Conservation (phyloP, 257 asterid species). For the Rubia yunnanensis region DNA sequence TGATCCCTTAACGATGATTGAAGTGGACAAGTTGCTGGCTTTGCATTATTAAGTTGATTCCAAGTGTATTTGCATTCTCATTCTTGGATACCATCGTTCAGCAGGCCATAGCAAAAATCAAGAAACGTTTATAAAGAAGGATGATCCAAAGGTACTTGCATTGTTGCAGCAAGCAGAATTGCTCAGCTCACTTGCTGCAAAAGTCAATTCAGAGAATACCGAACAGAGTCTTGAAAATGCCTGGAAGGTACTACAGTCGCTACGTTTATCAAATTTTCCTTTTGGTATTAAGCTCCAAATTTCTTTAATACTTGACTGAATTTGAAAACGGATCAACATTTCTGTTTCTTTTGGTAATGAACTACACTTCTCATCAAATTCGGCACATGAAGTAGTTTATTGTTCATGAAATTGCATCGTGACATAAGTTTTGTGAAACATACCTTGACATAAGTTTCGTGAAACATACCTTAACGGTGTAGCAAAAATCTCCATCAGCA, state of each 20-base stretch:
- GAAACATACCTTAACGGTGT: not conserved
- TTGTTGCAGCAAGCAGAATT: conserved; percentile 92
- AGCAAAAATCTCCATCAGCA: not conserved
- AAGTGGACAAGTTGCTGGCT: not conserved
- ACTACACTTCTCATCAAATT: not conserved
- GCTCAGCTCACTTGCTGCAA: conserved; percentile 83
- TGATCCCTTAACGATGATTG: conserved; percentile 6
- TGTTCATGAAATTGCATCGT: not conserved
- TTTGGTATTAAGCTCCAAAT: not conserved
- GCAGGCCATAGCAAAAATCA: conserved; percentile 39
- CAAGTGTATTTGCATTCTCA: conserved; percentile 2
- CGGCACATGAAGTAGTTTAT: not conserved
- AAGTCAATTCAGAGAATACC: conserved; percentile 69
- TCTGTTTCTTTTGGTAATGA: not conserved
- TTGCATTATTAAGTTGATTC: not conserved
- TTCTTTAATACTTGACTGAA: not conserved
- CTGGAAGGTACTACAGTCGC: conserved; percentile 49
- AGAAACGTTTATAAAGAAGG: conserved; percentile 73
- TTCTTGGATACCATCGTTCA: conserved; percentile 22
- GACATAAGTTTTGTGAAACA: not conserved
- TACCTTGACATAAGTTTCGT: not conserved
- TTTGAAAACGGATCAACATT: not conserved
- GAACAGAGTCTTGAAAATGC: conserved; percentile 79
- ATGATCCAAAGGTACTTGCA: conserved; percentile 78
- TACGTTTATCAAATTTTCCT: not conserved